Conservation (phyloP, 2,329 filamentous ascomycete species). For the Sclerotinia minor region DNA sequence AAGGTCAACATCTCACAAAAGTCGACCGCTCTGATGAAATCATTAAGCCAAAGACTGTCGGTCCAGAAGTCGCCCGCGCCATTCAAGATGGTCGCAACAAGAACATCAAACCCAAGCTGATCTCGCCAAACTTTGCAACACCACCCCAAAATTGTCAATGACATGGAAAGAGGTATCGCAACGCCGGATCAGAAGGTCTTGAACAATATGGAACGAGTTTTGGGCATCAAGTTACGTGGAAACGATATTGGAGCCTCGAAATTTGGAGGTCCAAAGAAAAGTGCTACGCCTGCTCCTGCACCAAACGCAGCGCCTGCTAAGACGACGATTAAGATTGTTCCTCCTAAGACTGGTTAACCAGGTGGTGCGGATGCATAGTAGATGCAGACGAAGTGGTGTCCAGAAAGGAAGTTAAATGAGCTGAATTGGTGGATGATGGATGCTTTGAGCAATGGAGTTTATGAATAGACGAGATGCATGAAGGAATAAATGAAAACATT, state of each 20-base stretch:
- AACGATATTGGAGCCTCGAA: slow-evolving; percentile 81
- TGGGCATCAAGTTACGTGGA: slow-evolving; percentile 87
- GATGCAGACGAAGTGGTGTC: background rate
- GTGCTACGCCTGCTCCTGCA: background rate
- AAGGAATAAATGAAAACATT: slow-evolving; percentile 5
- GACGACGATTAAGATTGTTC: slow-evolving; percentile 21
- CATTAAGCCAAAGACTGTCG: slow-evolving; percentile 92
- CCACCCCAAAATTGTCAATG: slow-evolving; percentile 74
- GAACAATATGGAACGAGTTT: slow-evolving; percentile 72
- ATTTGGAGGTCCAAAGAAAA: slow-evolving; percentile 56
- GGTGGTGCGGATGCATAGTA: background rate
- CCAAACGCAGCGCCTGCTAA: slow-evolving; percentile 29
- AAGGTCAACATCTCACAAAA: slow-evolving; percentile 96
- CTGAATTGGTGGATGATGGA: background rate
- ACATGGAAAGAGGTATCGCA: slow-evolving; percentile 80
- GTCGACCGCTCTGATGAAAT: slow-evolving; percentile 97
- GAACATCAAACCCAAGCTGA: slow-evolving; percentile 92
- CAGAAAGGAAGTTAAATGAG: background rate
- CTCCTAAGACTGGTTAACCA: background rate
- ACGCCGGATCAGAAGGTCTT: slow-evolving; percentile 83
- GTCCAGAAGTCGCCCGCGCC: slow-evolving; percentile 74
- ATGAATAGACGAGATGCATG: slow-evolving; percentile 6
- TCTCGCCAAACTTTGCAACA: slow-evolving; percentile 85
- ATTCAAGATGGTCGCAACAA: slow-evolving; percentile 79
- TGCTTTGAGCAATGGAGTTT: slow-evolving; percentile 6